These are phyloP conservation scores for Sarcomyxa edulis DNA, from an alignment of 768 basidiomycete genomes.

Conservation along the genomic window DNA sequence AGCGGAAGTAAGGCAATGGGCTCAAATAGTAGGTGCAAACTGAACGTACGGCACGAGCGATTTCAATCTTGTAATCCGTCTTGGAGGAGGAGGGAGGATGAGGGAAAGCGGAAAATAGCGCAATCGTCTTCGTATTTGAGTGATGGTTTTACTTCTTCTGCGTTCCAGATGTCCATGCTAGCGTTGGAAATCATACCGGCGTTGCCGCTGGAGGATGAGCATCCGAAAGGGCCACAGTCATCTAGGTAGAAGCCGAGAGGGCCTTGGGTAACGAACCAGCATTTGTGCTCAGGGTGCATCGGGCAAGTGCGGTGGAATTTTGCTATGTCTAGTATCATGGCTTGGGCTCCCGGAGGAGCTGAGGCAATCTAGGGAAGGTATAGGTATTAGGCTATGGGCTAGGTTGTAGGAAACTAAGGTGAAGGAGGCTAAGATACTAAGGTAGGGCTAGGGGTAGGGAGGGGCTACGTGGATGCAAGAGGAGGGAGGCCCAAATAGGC, in stretches of 20 bases:
- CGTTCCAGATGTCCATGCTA: conserved; percentile 15
- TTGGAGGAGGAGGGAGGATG: too few relatives aligned
- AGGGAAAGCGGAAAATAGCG: too few relatives aligned
- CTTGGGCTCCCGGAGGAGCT: conserved; percentile 23
- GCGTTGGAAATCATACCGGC: conserved; percentile 19
- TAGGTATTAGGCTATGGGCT: neutral
- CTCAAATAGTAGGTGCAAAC: neutral
- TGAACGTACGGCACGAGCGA: conserved; percentile 75
- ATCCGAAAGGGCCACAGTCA: conserved; percentile 17
- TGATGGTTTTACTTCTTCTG: conserved; percentile 8
- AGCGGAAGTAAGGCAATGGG: conserved; percentile 7
- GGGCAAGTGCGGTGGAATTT: conserved; percentile 21
- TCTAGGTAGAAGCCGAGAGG: conserved; percentile 16
- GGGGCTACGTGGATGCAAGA: too few relatives aligned
- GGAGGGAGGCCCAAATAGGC: too few relatives aligned
- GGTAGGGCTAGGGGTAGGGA: too few relatives aligned
- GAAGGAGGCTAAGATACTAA: too few relatives aligned
- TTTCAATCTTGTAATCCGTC: conserved; percentile 98
- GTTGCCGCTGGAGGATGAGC: conserved; percentile 15
- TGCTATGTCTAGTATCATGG: conserved; percentile 21
- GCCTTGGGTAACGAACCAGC: conserved; percentile 12
- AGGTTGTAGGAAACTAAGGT: conserved; percentile 1
- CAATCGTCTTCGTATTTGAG: conserved; percentile 26
- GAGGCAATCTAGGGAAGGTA: conserved; percentile 10
- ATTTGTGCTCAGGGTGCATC: conserved; percentile 19